Base-by-base conservation (phyloP, 768 basidiomycete genomes). In the Rhodosporidiobolus odoratus region DNA sequence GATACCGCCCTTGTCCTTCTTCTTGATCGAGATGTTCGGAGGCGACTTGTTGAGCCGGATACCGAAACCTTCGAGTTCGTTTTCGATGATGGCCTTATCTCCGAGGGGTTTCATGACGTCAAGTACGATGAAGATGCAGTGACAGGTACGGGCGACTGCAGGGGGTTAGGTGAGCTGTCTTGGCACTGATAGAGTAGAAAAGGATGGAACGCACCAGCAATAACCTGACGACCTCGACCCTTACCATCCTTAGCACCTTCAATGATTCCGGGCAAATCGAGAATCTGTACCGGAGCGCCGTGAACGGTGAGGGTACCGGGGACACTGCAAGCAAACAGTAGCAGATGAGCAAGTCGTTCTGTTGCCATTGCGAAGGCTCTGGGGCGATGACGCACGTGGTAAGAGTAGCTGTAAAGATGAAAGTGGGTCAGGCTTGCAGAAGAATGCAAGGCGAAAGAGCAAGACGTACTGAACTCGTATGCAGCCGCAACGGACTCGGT, bases 21-120 rank as follows among this genome's bases (percentile, higher is more conserved):
- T 81, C 76, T 79, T 80, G 74, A 82, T 56, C 37, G 69, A 82
- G 78, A 98, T 88, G 27, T 88, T 85, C 65, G 95, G 96, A 3
- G 95, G 92, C 72, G 86, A 86, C 81, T 98, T 98, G 83, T 99
- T 99, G 69, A 97, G 82, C 58, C 94, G 68, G 52, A 76, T 71
- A 2, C 72, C 96, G 77, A 98, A 98, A n/a, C 93, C 92, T 83
- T 99, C 96, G 69, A 99, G 82, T 79, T 99, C 96, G 41, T 83
- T 77, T 81, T 97, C 92, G 67, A 99, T 91, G 76, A 96, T 82
- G 67, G 72, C 62, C 61, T 77, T 76, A 83, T 98, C 95, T 34
- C 89, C 90, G 25, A 98, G 86, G n/a, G 96, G 96, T 81, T 98
- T 99, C 43, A 96, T 85, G 35, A 99, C 96, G 77, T 99, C 96